phyloP scores from a whole-genome alignment of 768 basidiomycete species.

The Saitozyma sp. region DNA sequence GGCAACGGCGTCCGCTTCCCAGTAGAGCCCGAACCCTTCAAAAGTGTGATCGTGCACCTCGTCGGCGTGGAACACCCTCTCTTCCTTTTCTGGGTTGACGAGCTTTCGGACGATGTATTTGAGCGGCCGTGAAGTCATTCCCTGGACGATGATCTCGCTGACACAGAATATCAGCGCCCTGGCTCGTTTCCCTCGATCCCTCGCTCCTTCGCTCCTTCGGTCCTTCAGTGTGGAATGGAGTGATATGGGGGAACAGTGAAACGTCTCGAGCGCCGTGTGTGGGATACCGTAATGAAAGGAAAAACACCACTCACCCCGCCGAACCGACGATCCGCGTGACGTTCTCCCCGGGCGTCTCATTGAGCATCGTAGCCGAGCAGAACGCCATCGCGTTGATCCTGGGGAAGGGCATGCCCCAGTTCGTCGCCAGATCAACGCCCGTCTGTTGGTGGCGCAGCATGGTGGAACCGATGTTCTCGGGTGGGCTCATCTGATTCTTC shows the following conservation, averaged over 20 bases:
- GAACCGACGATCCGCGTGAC: conserved; percentile 37
- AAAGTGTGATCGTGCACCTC: conserved; percentile 27
- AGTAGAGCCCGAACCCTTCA: conserved; percentile 32
- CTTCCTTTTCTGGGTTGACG: conserved; percentile 7
- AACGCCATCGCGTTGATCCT: conserved; percentile 26
- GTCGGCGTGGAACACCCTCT: conserved; percentile 12
- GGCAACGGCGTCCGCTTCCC: conserved; percentile 42
- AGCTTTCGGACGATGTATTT: conserved; percentile 17
- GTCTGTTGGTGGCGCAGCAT: conserved; percentile 9
- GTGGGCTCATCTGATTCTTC: conserved; percentile 33
- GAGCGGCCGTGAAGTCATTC: conserved; percentile 27
- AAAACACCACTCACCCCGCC: conserved; percentile 26
- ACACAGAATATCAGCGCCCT: conserved; percentile 1
- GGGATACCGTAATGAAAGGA: too few species aligned
- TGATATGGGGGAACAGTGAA: too few species aligned
- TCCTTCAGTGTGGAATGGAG: too few species aligned
- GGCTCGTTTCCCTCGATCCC: too few species aligned
- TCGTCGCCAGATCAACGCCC: conserved; percentile 36
- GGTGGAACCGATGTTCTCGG: conserved; percentile 31
- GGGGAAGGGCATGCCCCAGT: conserved; percentile 30
- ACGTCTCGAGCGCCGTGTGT: too few species aligned
- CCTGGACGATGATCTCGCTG: conserved; percentile 35
- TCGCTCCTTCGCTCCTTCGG: too few species aligned
- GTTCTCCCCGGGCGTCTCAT: conserved; percentile 8
- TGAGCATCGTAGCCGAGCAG: conserved; percentile 26